phyloP scores from a whole-genome alignment of 164 flowering plant species.

The Saururus chinensis region DNA sequence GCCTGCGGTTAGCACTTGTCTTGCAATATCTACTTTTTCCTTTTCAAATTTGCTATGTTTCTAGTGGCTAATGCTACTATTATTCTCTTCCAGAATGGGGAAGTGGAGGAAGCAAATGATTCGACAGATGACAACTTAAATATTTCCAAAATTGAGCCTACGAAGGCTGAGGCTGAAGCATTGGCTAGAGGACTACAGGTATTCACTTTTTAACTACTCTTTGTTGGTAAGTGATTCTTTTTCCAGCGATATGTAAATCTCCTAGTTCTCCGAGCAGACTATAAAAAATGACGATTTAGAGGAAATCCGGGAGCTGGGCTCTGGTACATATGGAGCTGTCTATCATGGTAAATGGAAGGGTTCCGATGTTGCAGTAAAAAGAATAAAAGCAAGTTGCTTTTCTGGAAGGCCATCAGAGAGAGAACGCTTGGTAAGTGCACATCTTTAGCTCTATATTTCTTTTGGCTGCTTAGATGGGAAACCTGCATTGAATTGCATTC shows the following conservation, averaged over 20 bases:
- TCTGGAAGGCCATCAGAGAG: constrained; percentile 95
- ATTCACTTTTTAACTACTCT: not conserved
- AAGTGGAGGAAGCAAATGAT: constrained; percentile 41
- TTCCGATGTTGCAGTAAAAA: constrained; percentile 96
- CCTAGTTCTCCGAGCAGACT: constrained; percentile 33
- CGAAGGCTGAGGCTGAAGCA: constrained; percentile 96
- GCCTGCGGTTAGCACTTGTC: constrained; percentile 30
- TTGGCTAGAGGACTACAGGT: constrained; percentile 89
- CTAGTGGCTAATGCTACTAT: not conserved
- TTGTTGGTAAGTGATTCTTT: not conserved
- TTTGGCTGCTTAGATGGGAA: not conserved
- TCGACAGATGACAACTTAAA: constrained; percentile 46
- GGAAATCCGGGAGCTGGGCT: constrained; percentile 85
- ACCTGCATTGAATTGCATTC: not conserved
- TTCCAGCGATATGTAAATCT: not conserved
- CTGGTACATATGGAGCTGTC: constrained; percentile 97
- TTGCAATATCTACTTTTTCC: not conserved
- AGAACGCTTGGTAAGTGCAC: constrained; percentile 68
- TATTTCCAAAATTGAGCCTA: constrained; percentile 68
- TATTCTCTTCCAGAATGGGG: constrained; percentile 28
- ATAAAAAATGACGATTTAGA: constrained; percentile 90
- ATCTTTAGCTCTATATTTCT: not conserved
- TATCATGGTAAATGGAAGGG: constrained; percentile 99
- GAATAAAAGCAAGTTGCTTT: constrained; percentile 98
- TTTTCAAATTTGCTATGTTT: not conserved